Conservation (phyloP, 257 asterid genomes). For the Ophiorrhiza pumila region DNA sequence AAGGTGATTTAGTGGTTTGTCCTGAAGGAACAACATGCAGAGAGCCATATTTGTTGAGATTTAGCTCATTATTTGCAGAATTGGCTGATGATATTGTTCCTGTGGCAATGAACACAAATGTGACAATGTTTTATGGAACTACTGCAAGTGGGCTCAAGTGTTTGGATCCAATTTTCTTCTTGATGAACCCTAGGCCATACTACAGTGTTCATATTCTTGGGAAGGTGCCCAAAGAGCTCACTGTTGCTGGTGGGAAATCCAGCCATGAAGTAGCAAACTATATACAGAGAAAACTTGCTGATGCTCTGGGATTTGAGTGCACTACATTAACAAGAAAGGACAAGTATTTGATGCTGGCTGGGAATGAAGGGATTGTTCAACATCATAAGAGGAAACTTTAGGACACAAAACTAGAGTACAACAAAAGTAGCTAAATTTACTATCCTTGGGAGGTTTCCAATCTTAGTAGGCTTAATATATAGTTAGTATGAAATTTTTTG, state of each 20-base stretch:
- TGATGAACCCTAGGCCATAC: slow-evolving; percentile 76
- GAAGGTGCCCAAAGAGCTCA: slow-evolving; percentile 54
- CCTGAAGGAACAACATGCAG: slow-evolving; percentile 98
- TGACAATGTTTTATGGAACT: slow-evolving; percentile 85
- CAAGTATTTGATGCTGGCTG: slow-evolving; percentile 91
- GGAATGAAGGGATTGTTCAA: slow-evolving; percentile 76
- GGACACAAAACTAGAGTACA: neutral
- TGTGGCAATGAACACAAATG: slow-evolving; percentile 69
- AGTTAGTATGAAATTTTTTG: neutral
- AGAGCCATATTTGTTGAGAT: slow-evolving; percentile 79
- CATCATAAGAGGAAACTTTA: slow-evolving; percentile 15
- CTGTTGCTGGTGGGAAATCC: slow-evolving; percentile 71
- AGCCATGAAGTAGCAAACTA: slow-evolving; percentile 81
- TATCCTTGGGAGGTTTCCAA: neutral
- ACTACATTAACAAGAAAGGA: slow-evolving; percentile 75
- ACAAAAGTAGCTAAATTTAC: neutral
- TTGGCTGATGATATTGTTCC: slow-evolving; percentile 78
- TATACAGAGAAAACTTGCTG: slow-evolving; percentile 60
- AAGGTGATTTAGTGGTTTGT: slow-evolving; percentile 80
- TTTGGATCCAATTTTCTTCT: slow-evolving; percentile 74
- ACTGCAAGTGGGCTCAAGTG: slow-evolving; percentile 92
- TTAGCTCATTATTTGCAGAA: slow-evolving; percentile 86
- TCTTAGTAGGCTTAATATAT: too few relatives aligned
- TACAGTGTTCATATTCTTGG: slow-evolving; percentile 49
- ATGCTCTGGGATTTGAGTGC: slow-evolving; percentile 85